Evolutionary conservation across 2,329 filamentous ascomycete genomes (phyloP).

Genomic region (Xylaria sp.): DNA sequence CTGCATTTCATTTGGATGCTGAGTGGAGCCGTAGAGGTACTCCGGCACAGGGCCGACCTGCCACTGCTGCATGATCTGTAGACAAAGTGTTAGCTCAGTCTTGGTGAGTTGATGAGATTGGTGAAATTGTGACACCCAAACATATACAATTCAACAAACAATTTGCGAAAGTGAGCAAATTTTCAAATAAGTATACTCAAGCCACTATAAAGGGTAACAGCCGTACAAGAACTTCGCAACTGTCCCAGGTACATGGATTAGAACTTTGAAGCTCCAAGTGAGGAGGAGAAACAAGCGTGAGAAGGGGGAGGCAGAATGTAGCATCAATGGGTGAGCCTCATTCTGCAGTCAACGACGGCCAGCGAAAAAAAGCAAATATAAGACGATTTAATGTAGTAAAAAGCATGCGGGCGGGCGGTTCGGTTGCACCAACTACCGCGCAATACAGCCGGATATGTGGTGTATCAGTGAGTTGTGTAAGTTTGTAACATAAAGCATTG

Average conservation of each 20-base stretch:
- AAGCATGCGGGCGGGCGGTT: constrained; percentile 10
- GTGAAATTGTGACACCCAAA: neutral
- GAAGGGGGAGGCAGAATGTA: constrained; percentile 5
- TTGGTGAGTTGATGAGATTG: constrained; percentile 6
- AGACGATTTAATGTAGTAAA: constrained; percentile 9
- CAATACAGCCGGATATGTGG: constrained; percentile 12
- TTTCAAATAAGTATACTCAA: neutral
- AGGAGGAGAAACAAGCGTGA: neutral
- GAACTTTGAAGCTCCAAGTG: neutral
- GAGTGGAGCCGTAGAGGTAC: constrained; percentile 65
- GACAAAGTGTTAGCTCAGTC: constrained; percentile 47
- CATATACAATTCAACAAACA: constrained; percentile 6
- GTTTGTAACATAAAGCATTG: constrained; percentile 5
- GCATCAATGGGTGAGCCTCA: constrained; percentile 2
- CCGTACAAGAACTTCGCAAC: neutral
- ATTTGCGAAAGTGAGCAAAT: neutral
- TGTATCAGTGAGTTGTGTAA: constrained; percentile 8
- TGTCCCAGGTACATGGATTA: neutral
- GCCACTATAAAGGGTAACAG: neutral
- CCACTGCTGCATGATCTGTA: constrained; percentile 70
- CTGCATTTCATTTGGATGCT: constrained; percentile 68
- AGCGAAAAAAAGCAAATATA: neutral
- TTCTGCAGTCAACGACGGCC: constrained; percentile 7
- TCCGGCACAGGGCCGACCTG: constrained; percentile 70
- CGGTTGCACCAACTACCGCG: constrained; percentile 11